Evolutionary conservation across 2,329 filamentous ascomycete genomes (phyloP).

Genomic region (Colletotrichum scovillei): DNA sequence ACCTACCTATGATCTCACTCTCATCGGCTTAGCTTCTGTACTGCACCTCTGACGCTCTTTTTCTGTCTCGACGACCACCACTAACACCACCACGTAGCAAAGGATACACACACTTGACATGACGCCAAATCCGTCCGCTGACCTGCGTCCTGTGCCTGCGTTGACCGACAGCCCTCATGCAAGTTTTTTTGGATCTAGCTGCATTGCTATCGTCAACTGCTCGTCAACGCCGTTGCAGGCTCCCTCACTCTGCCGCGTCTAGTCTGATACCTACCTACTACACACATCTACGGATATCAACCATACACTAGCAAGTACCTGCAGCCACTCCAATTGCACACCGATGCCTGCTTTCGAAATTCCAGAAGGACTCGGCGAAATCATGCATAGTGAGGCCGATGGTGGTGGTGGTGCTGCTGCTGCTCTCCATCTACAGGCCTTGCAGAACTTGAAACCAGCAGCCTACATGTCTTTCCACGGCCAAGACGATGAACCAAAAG

Average conservation of each 20-base stretch:
- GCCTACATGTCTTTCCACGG: not conserved
- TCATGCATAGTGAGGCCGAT: not conserved
- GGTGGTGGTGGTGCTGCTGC: not conserved
- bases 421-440: not conserved
- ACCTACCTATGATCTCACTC: not conserved
- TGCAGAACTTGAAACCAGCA: constrained; percentile 3
- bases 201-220: not conserved
- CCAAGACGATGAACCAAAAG: not conserved
- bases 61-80: not conserved
- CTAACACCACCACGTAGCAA: not conserved
- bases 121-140: constrained; percentile 23
- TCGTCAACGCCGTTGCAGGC: constrained; percentile 2
- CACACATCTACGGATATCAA: not conserved
- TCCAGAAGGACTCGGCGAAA: not conserved
- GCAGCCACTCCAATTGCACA: not conserved
- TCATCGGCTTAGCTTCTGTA: not conserved
- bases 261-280: not conserved
- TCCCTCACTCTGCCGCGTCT: constrained; percentile 20
- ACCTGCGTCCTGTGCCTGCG: constrained; percentile 26
- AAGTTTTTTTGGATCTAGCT: not conserved
- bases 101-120: not conserved
- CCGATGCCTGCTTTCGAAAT: not conserved
- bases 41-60: not conserved
- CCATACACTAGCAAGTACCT: constrained; percentile 5
- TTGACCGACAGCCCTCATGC: constrained; percentile 7